Evolutionary conservation across 371 early-diverging fungal genomes (phyloP), one percentile per base, ranked within the genome.

Genomic region (Mortierella sp.): DNA sequence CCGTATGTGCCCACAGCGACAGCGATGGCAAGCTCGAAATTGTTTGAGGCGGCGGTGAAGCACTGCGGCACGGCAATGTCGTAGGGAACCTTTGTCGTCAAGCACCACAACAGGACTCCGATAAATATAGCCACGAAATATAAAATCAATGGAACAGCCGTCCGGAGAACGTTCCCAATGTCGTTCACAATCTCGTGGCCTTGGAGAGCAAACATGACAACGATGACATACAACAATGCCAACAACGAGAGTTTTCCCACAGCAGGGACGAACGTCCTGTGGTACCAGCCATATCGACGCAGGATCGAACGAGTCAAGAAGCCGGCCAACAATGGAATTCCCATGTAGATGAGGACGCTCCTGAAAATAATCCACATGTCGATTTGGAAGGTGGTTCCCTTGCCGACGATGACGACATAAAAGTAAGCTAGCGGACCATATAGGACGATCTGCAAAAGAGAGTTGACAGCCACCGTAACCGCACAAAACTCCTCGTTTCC

Each of bases 1-100:
- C 95, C 96, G 82, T 90, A 96, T 0, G 91, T 91, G 0, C 94
- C 94, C 10, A 94, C 91, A 0, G 94, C 94, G 0, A 96, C 93
- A 44, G 95, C 95, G 70, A 96, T 95, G 44, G 96, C 95, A 28
- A 96, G 82, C 76, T 96, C 96, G 83, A 96, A 96, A 60, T 95
- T 95, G 80, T 95, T 95, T 76, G 92, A 91, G 8, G 94, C 90
- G 0, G 95, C 95, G 2, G 95, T 96, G 77, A 96, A 95, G 55
- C 92, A 77, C 75, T 94, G 95, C 9, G 94, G 91, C 1, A 90
- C 93, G 5, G 92, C 89, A 21, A 90, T 76, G 1, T 80, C 81
- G 78, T 94, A 94, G 0, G 92, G 89, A 1, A 89, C 57, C 57
- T 74, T 76, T 24, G 79, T 76, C 26, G 10, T 42, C 31, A 79